phyloP scores from a whole-genome alignment of 768 basidiomycete genomes.

The Crucibulum laeve region DNA sequence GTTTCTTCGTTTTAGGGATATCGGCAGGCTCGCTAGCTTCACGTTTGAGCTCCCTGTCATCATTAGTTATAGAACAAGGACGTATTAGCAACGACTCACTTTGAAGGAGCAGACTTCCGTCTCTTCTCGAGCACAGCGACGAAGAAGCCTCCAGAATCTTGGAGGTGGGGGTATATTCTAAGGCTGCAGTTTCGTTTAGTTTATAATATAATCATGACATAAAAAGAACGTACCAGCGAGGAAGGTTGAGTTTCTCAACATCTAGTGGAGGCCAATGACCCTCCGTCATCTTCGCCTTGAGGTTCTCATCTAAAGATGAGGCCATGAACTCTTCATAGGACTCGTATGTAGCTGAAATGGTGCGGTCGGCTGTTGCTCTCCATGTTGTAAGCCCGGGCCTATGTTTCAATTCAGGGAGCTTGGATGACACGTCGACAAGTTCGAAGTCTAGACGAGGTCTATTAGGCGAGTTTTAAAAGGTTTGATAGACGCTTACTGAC shows the following conservation, averaged over 20 bases:
- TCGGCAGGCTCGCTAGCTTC: slow-evolving; percentile 37
- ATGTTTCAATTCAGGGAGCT: slow-evolving; percentile 67
- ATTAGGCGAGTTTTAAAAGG: neutral
- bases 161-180: slow-evolving; percentile 90
- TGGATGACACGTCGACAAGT: slow-evolving; percentile 73
- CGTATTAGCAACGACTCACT: neutral
- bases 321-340: slow-evolving; percentile 59
- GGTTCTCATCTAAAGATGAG: slow-evolving; percentile 43
- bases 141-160: slow-evolving; percentile 97
- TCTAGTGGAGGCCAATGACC: slow-evolving; percentile 83
- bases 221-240: slow-evolving; percentile 57
- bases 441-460: slow-evolving; percentile 51
- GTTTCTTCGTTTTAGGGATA: slow-evolving; percentile 47
- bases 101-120: neutral
- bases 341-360: slow-evolving; percentile 43
- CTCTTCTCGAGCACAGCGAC: slow-evolving; percentile 80
- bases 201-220: neutral
- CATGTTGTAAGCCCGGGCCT: slow-evolving; percentile 75
- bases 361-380: slow-evolving; percentile 66
- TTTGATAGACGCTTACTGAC: slow-evolving; percentile 29
- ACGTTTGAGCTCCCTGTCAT: slow-evolving; percentile 44
- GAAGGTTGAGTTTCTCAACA: slow-evolving; percentile 52
- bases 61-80: neutral
- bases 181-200: slow-evolving; percentile 44
- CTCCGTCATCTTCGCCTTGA: slow-evolving; percentile 57